Evolutionary conservation across 306 rosid species (phyloP), one percentile per base, ranked within the genome.

Genomic region (Inga laurina): DNA sequence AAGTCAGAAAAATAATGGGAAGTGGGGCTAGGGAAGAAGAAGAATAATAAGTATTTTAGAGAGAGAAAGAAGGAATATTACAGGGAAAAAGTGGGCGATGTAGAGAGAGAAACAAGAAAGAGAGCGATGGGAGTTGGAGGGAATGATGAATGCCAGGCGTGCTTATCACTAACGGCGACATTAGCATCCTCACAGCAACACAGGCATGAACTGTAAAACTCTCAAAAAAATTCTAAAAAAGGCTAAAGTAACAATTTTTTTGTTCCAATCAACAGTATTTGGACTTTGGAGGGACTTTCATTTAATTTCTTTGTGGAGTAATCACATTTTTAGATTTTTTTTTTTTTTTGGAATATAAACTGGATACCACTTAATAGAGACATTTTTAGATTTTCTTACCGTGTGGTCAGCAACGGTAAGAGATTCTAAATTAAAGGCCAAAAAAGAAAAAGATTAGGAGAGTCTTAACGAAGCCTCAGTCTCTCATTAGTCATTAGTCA

Each of bases 71-170:
- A 79, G 77, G 81, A 61, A 84, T 70, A 70, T 37, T 52, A 78
- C 85, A 52, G 78, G 56, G 92, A 81, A 78, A 69, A 74, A 69
- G 49, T 35, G 83, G 45, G 86, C 74, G 74, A n/a, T 56, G 56
- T 62, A 82, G 87, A 27, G 86, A 85, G 82, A 84, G 85, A 79
- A 48, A 79, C 16, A 61, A 79, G 74, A 48, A n/a, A 64, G 83
- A 87, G 90, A 87, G 72, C 57, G 82, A 74, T 1, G 45, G 65
- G 79, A 85, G 90, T 83, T 88, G 88, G 94, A 93, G 97, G 91
- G 94, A 90, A 96, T 91, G 92, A 93, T 91, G 97, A 93, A 82
- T 93, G 93, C 94, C 97, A 93, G 99, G 92, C 94, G 98, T 92
- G 98, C 97, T 90, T 87, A 90, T 92, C 97, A 93, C 98, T 88